phyloP scores from a whole-genome alignment of 2,329 filamentous ascomycete species.

The Talaromyces sp. region DNA sequence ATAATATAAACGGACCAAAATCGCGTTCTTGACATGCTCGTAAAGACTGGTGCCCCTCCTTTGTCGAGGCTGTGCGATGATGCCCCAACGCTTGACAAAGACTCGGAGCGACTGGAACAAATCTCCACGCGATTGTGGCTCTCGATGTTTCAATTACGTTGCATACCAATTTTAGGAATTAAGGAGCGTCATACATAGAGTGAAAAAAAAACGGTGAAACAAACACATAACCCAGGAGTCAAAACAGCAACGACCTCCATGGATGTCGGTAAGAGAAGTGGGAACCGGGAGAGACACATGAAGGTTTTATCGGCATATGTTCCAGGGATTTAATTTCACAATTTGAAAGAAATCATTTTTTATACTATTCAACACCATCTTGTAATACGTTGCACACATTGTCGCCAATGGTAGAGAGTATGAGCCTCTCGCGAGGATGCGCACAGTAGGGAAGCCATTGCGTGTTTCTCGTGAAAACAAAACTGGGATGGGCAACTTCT shows the following conservation, averaged over 20 bases:
- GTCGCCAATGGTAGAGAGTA: too few species aligned
- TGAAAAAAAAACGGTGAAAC: too few species aligned
- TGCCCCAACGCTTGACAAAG: slow-evolving; percentile 6
- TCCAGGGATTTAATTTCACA: too few species aligned
- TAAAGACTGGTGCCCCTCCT: background rate
- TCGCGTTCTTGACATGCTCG: slow-evolving; percentile 1
- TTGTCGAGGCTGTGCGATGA: background rate
- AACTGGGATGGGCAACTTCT: too few species aligned
- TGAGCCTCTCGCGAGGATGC: too few species aligned
- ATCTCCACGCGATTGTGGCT: slow-evolving; percentile 4
- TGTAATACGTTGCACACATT: too few species aligned
- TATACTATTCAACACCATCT: too few species aligned
- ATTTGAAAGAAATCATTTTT: too few species aligned
- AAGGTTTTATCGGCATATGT: background rate
- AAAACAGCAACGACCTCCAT: background rate
- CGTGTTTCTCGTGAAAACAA: too few species aligned
- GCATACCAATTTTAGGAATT: background rate
- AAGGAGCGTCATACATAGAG: background rate
- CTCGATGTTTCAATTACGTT: slow-evolving; percentile 3
- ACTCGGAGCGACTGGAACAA: slow-evolving; percentile 1
- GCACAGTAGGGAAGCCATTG: too few species aligned
- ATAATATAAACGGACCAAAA: slow-evolving; percentile 7
- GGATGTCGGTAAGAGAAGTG: background rate
- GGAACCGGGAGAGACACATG: background rate
- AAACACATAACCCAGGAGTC: background rate